These are phyloP conservation scores for Cenchrus fungigraminus DNA, from an alignment of 176 grass and related monocot species.

Conservation along the genomic window DNA sequence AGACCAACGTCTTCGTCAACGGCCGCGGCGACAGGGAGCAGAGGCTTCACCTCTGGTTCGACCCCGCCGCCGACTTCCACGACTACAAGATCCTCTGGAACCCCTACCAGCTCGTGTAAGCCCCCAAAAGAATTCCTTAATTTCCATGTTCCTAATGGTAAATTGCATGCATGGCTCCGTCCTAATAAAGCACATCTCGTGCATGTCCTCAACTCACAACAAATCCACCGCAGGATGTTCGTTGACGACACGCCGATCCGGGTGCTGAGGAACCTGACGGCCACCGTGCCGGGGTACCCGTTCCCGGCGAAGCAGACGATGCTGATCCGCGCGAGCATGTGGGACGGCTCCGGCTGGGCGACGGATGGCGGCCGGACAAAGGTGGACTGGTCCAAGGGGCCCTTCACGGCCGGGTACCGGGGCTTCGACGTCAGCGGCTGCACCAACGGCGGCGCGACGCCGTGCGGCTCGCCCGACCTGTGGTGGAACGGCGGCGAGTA, in stretches of 20 bases:
- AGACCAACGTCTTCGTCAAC: conserved; percentile 74
- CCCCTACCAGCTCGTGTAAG: conserved; percentile 74
- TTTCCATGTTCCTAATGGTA: no score
- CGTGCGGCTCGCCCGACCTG: conserved; percentile 44
- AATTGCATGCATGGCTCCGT: no score
- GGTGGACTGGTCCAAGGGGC: conserved; percentile 59
- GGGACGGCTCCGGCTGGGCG: conserved; percentile 78
- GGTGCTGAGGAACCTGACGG: conserved; percentile 60
- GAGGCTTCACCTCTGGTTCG: conserved; percentile 66
- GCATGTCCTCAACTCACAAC: neutral
- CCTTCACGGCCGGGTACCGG: conserved; percentile 56
- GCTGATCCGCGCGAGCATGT: conserved; percentile 60
- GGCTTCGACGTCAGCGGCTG: conserved; percentile 62
- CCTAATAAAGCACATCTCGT: neutral
- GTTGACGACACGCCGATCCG: conserved; percentile 67
- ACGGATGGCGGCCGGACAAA: conserved; percentile 65
- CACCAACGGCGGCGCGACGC: neutral
- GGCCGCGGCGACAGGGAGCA: conserved; percentile 62
- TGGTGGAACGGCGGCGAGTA: conserved; percentile 68
- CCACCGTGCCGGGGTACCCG: conserved; percentile 18
- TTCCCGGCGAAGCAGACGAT: conserved; percentile 65
- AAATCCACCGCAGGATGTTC: conserved; percentile 42
- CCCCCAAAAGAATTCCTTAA: neutral
- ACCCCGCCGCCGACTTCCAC: conserved; percentile 76
- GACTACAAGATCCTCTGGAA: conserved; percentile 88